These are phyloP conservation scores for Boechera stricta DNA, from an alignment of 345 rosid genomes.

Conservation along the genomic window DNA sequence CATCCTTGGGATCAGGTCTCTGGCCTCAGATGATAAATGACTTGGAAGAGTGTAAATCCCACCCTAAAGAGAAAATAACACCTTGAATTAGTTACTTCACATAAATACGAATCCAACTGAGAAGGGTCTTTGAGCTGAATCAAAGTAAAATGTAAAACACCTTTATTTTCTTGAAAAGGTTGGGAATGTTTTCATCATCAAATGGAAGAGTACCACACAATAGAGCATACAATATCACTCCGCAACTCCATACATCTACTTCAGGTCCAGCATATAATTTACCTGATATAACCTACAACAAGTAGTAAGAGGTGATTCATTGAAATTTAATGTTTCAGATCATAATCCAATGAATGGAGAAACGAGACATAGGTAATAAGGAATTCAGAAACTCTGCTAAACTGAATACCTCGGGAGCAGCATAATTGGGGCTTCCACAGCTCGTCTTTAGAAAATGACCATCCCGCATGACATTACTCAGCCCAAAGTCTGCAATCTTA, in stretches of 20 bases:
- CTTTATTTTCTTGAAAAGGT: constrained; percentile 92
- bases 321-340: background rate
- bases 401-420: constrained; percentile 70
- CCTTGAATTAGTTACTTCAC: background rate
- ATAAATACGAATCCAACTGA: background rate
- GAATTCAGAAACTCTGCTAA: background rate
- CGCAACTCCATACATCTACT: constrained; percentile 99
- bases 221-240: constrained; percentile 89
- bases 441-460: constrained; percentile 93
- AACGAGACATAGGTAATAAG: background rate
- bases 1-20: constrained; percentile 94
- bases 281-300: constrained; percentile 81
- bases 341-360: background rate
- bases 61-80: constrained; percentile 51
- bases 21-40: constrained; percentile 86
- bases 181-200: constrained; percentile 94
- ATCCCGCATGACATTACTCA: constrained; percentile 94
- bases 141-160: constrained; percentile 43
- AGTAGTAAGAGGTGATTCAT: constrained; percentile 2
- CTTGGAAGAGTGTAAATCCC: constrained; percentile 97
- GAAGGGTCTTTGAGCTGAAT: constrained; percentile 22
- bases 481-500: constrained; percentile 96
- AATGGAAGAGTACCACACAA: constrained; percentile 95
- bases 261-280: constrained; percentile 94
- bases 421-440: constrained; percentile 98